Base-by-base conservation (phyloP, 148 eudicot genomes). In the Spergularia marina region DNA sequence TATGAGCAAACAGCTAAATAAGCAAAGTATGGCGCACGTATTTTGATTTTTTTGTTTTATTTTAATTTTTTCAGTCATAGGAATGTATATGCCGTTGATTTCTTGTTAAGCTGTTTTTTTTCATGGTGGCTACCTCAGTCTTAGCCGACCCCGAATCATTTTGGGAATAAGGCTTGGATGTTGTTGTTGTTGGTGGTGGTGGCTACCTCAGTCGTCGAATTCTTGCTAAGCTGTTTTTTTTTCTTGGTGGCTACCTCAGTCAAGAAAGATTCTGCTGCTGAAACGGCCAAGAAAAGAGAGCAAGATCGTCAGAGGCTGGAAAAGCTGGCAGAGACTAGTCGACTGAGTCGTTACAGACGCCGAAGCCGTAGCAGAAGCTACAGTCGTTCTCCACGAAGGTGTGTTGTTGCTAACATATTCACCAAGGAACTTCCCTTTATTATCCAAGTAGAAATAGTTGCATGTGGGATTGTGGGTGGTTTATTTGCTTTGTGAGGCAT, bases 251-350 rank as follows among this genome's bases (percentile, higher is more conserved):
- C 59, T 53, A 65, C 54, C 73, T 67, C 85, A 94, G 98, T 94
- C 56, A 94, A 94, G 82, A 94, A 94, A 78, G 97, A 95, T 81
- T 85, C 99, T 80, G 99, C 94, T 58, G 71, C 78, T 80, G 99
- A 92, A 82, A 89, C 75, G 84, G 99, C 99, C 53, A 95, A 95
- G 89, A 95, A 95, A 88, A 80, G 87, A 75, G 97, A 95, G 83
- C 97, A 85, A 81, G 99, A 95, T 83, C 87, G 91, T 59, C 94
- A 88, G 77, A 88, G 94, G 86, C 85, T 88, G 74, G 97, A 95
- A 81, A 95, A 95, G 69, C 85, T 92, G 25, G 97, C 96, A n/a
- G 99, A 95, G 82, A 88, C 94, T 21, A 95, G 87, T 81, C 87
- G 97, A 65, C 68, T 87, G 65, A 86, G 91, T 72, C 84, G 93